Evolutionary conservation across 148 eudicot genomes (phyloP), one percentile per base, ranked within the genome.

Genomic region (Camellia japonica): DNA sequence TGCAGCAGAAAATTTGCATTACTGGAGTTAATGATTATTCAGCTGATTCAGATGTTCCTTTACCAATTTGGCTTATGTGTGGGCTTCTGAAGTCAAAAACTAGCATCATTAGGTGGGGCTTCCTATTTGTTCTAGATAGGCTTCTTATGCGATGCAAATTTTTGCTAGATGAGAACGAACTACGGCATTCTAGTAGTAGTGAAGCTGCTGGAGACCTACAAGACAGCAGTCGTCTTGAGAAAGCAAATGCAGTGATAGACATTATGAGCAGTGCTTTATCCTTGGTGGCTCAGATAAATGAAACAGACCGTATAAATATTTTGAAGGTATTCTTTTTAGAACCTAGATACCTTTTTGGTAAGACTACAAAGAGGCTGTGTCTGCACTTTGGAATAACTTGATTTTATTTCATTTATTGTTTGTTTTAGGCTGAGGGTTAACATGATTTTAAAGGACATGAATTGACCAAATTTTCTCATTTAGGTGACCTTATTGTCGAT

Each of bases 111-210:
- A 93, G 99, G 82, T 96, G 91, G 86, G 99, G 99, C 56, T 96
- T 93, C 80, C 81, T 93, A 55, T 92, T 85, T 87, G 95, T 96
- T 81, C 87, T 93, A 78, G 97, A 96, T 87, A 92, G 91, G 80
- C 95, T 96, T 91, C 95, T 96, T 65, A 92, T 96, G 93, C 89
- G 91, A 66, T 93, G 97, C 89, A 96, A 96, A 85, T 92, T 88
- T 88, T 81, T 96, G 76, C 85, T 96, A 84, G 97, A 92, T 82
- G 99, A 91, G 86, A 87, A 85, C 79, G 94, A 91, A 76, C 82
- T 86, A 14, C 90, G 92, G 79, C 82, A 84, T 75, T 78, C 87
- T 15, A 78, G 82, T 54, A 81, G 79, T 74, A 80, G 67, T 54
- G 90, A 85, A 67, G 76, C 59, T 42, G 75, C 75, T 62, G 82